Evolutionary conservation across 306 rosid genomes (phyloP), one percentile per base, ranked within the genome.

Genomic region (Cucumis sativus): DNA sequence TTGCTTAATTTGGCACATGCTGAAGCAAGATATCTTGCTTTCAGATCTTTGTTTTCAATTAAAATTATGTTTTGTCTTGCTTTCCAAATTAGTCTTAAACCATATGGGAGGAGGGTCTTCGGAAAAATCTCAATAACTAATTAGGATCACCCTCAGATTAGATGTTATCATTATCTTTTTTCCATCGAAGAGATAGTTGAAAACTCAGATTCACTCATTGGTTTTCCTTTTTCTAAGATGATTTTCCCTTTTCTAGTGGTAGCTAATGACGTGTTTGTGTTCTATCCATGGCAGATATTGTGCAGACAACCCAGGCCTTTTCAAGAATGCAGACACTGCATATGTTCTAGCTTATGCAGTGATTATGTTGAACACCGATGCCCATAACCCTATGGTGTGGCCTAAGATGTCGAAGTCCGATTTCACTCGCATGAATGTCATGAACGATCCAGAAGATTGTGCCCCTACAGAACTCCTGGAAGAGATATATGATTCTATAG

Each of bases 331-430:
- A 66, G 99, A 96, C 88, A 88, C 94, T 54, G 99, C 98, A 25
- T 96, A 96, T 83, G 96, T 96, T 88, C 97, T 96, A 82, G 99
- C 98, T 40, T 96, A 96, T 82, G 96, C 99, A 47, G 98, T 92
- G 84, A 96, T 96, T 61, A 75, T 96, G 97, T 84, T 96, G 86
- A 96, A 91, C 84, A 96, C 99, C 65, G 99, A 96, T 85, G 99
- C 98, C 57, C 99, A 96, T 84, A 96, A 92, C 81, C 99, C 98
- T 56, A 91, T 96, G 92, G 98, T 96, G 88, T 92, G 99, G 99
- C 99, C 99, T 75, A 96, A 96, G 88, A 92, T 96, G 99, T 87
- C 97, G 82, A 92, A 91, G 88, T 80, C 90, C 16, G 99, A 96
- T 84, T 96, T 96, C 80, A 80, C 92, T 74, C 96, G 89, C 67